Percentiles rank a stretch among this genome's conserved stretches.
Evolutionary conservation across 2,329 filamentous ascomycete genomes (phyloP).

Genomic region (Colletotrichum destructivum): DNA sequence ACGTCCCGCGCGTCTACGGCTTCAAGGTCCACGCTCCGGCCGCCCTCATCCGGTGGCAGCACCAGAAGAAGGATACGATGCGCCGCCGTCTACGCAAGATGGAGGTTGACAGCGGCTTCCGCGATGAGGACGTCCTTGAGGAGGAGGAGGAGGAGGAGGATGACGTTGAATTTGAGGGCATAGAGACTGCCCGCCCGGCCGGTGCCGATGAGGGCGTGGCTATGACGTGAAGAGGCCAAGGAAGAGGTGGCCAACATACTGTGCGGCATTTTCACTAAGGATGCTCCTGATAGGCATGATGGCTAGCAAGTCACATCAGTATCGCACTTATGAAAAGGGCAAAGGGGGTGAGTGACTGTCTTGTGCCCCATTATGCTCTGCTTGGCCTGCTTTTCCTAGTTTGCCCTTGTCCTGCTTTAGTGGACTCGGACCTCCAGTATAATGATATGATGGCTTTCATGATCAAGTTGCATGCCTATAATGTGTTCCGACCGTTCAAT

Average conservation of each 20-base stretch:
- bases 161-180: constrained; percentile 58
- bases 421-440: constrained; percentile 26
- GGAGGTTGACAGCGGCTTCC: constrained; percentile 85
- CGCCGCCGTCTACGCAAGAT: constrained; percentile 79
- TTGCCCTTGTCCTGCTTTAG: constrained; percentile 16
- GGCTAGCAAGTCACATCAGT: neutral
- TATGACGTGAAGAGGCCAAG: constrained; percentile 14
- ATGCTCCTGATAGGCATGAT: neutral
- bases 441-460: constrained; percentile 39
- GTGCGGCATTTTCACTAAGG: neutral
- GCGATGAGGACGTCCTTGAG: constrained; percentile 74
- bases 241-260: neutral
- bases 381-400: neutral
- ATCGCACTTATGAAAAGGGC: neutral
- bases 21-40: constrained; percentile 96
- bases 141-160: constrained; percentile 76
- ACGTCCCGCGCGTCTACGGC: constrained; percentile 92
- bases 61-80: constrained; percentile 85
- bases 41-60: constrained; percentile 92
- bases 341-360: neutral
- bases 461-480: neutral
- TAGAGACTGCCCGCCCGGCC: constrained; percentile 49
- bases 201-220: constrained; percentile 38
- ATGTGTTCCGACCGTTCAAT: neutral
- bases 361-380: neutral